Evolutionary conservation across 352 stramenopile species (phyloP), one percentile per base, ranked within the genome.

Genomic region (Globisporangium emineosum): DNA sequence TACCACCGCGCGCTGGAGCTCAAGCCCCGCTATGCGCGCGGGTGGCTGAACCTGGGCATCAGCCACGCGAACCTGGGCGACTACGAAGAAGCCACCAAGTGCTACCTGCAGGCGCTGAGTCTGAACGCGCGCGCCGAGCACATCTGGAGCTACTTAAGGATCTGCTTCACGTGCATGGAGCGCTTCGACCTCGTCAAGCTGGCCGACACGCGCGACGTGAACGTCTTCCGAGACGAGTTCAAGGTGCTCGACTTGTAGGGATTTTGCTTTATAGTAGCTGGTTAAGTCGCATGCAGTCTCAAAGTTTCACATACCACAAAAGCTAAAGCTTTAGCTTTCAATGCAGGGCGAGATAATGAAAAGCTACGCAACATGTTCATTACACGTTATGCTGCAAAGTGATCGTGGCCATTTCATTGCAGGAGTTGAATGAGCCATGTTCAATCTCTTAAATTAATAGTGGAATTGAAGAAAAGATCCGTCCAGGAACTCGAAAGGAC

Each of bases 141-240:
- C 78, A 98, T 98, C 69, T 99, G 97, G 97, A 98, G 91, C 72
- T 99, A 99, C 89, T 85, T 99, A 70, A 83, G 97, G 63, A 98
- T 99, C 79, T 96, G 94, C 60, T 97, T 99, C 66, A 99, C 96
- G 37, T 98, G 94, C 74, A 91, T 97, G 72, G 97, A 99, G 75
- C 82, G 93, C 53, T 99, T 98, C 75, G 96, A 99, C 77, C 82
- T 99, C 47, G 83, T 99, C 53, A 96, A 97, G 64, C 68, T 97
- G 40, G 90, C 90, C 29, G 89, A 94, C 70, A 92, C 85, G 64
- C 81, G 83, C 64, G 89, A 97, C 68, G 73, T 96, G 7, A 75
- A 63, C 33, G 54, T 81, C 30, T 96, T 96, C 66, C 85, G 81
- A 35, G 73, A 88, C 62, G 88, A 96, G 68, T 96, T 96, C 70